These are phyloP conservation scores for Aspergillus sp. DNA, from an alignment of 2,329 filamentous ascomycete genomes.

Conservation along the genomic window DNA sequence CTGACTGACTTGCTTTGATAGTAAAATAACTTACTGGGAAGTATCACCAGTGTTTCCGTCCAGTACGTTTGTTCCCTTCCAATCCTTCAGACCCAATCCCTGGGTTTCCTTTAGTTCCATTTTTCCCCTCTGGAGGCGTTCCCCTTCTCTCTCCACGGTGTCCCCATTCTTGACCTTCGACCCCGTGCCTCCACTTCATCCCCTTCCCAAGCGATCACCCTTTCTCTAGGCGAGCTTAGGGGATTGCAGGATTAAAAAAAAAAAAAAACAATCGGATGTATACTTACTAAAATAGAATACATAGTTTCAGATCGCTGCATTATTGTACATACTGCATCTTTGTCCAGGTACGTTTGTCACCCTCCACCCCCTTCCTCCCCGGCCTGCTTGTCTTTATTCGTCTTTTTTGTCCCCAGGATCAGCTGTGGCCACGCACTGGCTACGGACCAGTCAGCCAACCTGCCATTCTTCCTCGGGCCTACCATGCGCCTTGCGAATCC, in stretches of 20 bases:
- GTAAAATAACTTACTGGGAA: constrained; percentile 19
- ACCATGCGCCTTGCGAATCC: constrained; percentile 16
- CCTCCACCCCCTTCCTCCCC: constrained; percentile 15
- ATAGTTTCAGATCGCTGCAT: constrained; percentile 14
- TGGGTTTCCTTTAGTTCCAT: constrained; percentile 7
- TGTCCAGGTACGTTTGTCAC: constrained; percentile 22
- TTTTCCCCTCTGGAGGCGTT: constrained; percentile 12
- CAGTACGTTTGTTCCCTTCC: constrained; percentile 2
- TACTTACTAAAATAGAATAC: constrained; percentile 19
- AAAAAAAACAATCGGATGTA: constrained; percentile 3
- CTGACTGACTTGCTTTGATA: constrained; percentile 2
- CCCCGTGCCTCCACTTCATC: constrained; percentile 27
- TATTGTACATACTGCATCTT: constrained; percentile 16
- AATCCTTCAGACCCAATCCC: constrained; percentile 7
- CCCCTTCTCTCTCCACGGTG: constrained; percentile 23
- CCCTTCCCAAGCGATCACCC: constrained; percentile 17
- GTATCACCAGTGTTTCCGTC: constrained; percentile 11
- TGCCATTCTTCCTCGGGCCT: constrained; percentile 18
- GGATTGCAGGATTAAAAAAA: constrained; percentile 5
- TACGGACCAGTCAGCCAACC: constrained; percentile 7
- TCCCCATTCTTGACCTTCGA: constrained; percentile 23
- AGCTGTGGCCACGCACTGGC: constrained; percentile 27
- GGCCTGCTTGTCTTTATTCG: constrained; percentile 14
- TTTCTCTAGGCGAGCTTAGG: constrained; percentile 5
- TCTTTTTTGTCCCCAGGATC: constrained; percentile 2